Evolutionary conservation across 1,284 basidiomycete species (phyloP), one percentile per base, ranked within the genome.

Genomic region (Tylopilus sp.): DNA sequence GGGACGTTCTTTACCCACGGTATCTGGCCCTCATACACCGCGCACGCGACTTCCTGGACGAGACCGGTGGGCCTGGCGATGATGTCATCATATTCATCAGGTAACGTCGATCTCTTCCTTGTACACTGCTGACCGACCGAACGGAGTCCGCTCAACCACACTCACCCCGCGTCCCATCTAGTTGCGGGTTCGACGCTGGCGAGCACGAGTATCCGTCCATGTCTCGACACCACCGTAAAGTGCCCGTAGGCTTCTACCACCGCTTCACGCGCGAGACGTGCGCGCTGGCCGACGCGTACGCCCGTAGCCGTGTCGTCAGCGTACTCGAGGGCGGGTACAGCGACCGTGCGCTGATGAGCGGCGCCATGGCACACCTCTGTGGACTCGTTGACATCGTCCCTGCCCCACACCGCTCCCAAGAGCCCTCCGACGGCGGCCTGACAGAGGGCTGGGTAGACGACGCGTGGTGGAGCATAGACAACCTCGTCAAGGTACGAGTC

Each of bases 301-400:
- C 90, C 0, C 59, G 68, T 0, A 92, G 93, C 0, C 80, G 86
- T 43, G 62, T 97, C 1, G 75, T 98, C 19, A 92, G 90, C 54
- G 86, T 97, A 0, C 79, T 99, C 1, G 96, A 99, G 68, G 95
- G 95, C 1, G 96, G 95, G 0, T 98, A 99, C 63, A 92, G 89
- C 57, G 94, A 97, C 64, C 78, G 88, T 4, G 92, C 92, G 0
- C 71, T 98, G 44, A 84, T 76, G 12, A 92, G 88, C 55, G 94
- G 87, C 0, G 76, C 84, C 0, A 80, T 93, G 77, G 88, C 90
- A 0, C 89, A 92, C 64, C 67, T 93, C 2, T 71, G 74, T 13
- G 92, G 92, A 0, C 68, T 95, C 36, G 73, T 77, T 0, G 78
- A 75, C 16, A n/a, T 34, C n/a, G 33, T 34, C 4, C 5, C 6